A percentile compares a stretch with the other conserved stretches of the same genome.
These are phyloP conservation scores for Glutinoglossum americanum DNA, from an alignment of 495 filamentous ascomycete genomes.

Conservation along the genomic window DNA sequence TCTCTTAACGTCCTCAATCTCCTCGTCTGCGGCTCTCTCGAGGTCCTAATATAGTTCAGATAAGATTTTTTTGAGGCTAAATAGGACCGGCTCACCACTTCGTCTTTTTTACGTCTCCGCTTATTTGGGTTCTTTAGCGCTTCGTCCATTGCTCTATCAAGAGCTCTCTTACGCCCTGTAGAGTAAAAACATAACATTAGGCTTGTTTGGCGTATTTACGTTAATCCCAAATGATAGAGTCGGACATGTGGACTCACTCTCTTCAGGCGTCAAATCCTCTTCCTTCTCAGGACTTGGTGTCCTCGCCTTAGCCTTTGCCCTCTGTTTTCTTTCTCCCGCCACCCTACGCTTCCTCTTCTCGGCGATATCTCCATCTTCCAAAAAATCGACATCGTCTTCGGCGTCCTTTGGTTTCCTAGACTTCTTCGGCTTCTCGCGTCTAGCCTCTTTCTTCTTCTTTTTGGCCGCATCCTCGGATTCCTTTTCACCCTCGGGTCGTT, in stretches of 20 bases:
- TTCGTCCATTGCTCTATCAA: slow-evolving; percentile 72
- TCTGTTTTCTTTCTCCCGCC: slow-evolving; percentile 23
- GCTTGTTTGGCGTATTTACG: too few species aligned
- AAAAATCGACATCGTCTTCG: slow-evolving; percentile 29
- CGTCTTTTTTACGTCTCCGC: slow-evolving; percentile 67
- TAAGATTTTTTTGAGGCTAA: background rate
- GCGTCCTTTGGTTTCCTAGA: slow-evolving; percentile 29
- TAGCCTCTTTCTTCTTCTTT: slow-evolving; percentile 50
- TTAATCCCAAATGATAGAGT: background rate
- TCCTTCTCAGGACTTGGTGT: slow-evolving; percentile 37
- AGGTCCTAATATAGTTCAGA: slow-evolving; percentile 38
- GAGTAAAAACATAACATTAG: background rate
- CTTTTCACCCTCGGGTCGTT: slow-evolving; percentile 39
- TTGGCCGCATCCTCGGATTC: slow-evolving; percentile 31
- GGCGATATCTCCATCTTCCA: slow-evolving; percentile 34
- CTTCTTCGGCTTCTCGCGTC: slow-evolving; percentile 50
- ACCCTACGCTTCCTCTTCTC: slow-evolving; percentile 28
- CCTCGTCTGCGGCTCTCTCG: slow-evolving; percentile 68
- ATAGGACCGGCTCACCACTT: slow-evolving; percentile 41
- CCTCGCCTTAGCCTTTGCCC: slow-evolving; percentile 20
- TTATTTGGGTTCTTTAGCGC: slow-evolving; percentile 64
- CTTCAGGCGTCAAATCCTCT: slow-evolving; percentile 34
- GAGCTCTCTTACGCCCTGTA: slow-evolving; percentile 46
- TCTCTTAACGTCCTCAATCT: slow-evolving; percentile 70
- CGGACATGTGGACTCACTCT: slow-evolving; percentile 18